Base-by-base conservation (phyloP, 192 early-diverging fungal genomes). In the Coemansia sp. region DNA sequence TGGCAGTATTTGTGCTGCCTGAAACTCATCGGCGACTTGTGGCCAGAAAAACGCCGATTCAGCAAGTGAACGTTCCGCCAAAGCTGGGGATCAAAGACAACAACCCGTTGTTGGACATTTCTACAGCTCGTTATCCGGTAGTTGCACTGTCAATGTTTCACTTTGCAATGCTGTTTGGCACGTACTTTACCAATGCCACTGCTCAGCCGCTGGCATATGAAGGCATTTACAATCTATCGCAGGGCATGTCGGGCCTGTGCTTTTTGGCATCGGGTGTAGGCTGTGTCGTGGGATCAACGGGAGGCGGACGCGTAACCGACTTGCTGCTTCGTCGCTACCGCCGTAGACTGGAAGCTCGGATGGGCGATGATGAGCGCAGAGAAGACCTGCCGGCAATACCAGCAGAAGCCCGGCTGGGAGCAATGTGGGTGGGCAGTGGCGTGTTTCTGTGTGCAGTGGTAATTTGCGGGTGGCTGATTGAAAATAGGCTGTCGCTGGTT, bases 1-100 rank as follows among this genome's bases (percentile, higher is more conserved):
- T 80, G 12, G 72, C 71, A 0, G 60, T 77, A n/a, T 69, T 85
- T 51, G 74, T 81, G 20, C 43, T 85, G 48, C 82, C 85, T 12
- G 86, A 88, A 58, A 88, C 86, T 0, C 70, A 76, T 15, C 69
- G 79, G 23, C 47, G 61, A 11, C 54, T 69, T 6, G 69, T 81
- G 11, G 32, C 73, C 5, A 40, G 39, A n/a, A 61, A 53, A 28
- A 32, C 69, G 37, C 10, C 6, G 8, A 76, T 81, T 10, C 65
- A 64, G 40, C 69, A 57, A 7, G 53, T 71, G n/a, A 64, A 64
- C 20, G 64, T 73, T 9, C 72, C 79, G 42, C 55, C 41, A 18
- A 39, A 6, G 1, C 41, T 68, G 9, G 36, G 45, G 7, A 10
- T 68, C 6, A 67, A 57, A 31, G 40, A 56, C 14, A 79, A 69